Conservation (phyloP, 1,139 yeast species). For the Yamadazyma blattariae region DNA sequence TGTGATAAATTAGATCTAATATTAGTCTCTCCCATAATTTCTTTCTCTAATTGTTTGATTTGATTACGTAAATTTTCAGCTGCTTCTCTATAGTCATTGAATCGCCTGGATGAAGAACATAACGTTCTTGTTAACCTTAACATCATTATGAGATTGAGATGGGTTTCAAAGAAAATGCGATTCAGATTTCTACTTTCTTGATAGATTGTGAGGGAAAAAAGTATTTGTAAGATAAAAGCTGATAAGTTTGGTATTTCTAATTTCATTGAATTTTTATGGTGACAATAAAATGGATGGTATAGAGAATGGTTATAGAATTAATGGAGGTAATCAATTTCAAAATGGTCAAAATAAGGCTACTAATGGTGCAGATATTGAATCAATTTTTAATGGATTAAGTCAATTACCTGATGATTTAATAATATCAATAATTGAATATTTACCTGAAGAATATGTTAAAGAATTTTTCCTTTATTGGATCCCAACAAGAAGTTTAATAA, state of each 20-base stretch:
- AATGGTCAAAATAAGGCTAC: too few relatives aligned
- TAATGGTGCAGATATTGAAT: background rate
- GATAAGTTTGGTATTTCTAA: too few relatives aligned
- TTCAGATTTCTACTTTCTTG: too few relatives aligned
- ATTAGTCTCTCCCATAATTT: constrained; percentile 40
- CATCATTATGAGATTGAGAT: too few relatives aligned
- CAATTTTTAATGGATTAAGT: background rate
- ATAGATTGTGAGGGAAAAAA: too few relatives aligned
- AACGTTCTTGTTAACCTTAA: background rate
- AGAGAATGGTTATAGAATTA: too few relatives aligned
- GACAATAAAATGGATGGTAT: background rate
- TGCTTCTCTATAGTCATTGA: constrained; percentile 40
- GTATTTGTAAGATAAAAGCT: too few relatives aligned
- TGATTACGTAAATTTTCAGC: constrained; percentile 33
- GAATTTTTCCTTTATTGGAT: constrained; percentile 24
- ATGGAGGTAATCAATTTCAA: too few relatives aligned
- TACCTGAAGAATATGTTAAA: constrained; percentile 25
- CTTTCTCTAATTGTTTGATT: constrained; percentile 29
- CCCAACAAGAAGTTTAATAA: constrained; percentile 20
- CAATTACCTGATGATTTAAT: constrained; percentile 29
- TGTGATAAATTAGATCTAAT: constrained; percentile 35
- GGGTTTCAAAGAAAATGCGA: too few relatives aligned
- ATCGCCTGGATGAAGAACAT: background rate
- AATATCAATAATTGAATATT: constrained; percentile 18
- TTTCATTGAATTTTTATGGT: background rate